Percentiles rank a stretch among this genome's conserved stretches.
These are phyloP conservation scores for Penicillium ochrochloron DNA, from an alignment of 495 filamentous ascomycete genomes.

Conservation along the genomic window DNA sequence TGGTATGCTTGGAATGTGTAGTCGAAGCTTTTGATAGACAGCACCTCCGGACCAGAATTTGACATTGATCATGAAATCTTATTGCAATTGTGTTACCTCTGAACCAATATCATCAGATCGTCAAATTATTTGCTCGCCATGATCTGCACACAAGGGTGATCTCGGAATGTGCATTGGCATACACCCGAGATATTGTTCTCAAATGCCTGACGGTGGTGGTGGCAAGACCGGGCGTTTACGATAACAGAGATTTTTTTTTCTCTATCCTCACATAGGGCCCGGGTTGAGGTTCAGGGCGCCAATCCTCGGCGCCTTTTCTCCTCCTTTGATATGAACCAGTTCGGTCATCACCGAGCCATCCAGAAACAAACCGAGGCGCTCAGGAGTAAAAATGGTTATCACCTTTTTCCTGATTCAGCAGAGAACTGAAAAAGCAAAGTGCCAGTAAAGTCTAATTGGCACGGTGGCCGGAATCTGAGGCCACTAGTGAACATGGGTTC, in stretches of 20 bases:
- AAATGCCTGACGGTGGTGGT: constrained; percentile 2
- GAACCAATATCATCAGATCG: not conserved
- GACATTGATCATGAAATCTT: not conserved
- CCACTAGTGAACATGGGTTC: not conserved
- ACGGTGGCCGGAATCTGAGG: not conserved
- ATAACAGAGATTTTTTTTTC: not conserved
- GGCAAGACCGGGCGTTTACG: constrained; percentile 5
- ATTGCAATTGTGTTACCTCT: not conserved
- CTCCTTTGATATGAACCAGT: not conserved
- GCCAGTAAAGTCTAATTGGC: not conserved
- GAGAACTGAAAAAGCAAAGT: not conserved
- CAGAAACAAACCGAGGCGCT: not conserved
- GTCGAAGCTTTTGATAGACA: constrained; percentile 13
- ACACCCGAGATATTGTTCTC: not conserved
- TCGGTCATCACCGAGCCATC: not conserved
- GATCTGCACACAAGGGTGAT: not conserved
- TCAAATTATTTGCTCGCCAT: not conserved
- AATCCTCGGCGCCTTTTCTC: not conserved
- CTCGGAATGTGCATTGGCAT: not conserved
- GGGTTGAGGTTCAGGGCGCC: not conserved
- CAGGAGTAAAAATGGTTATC: not conserved
- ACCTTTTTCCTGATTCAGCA: constrained; percentile 1
- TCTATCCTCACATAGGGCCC: not conserved
- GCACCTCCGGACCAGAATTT: not conserved
- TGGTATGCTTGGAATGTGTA: constrained; percentile 7